Conservation (phyloP, 306 rosid genomes). For the Leucaena leucocephala region DNA sequence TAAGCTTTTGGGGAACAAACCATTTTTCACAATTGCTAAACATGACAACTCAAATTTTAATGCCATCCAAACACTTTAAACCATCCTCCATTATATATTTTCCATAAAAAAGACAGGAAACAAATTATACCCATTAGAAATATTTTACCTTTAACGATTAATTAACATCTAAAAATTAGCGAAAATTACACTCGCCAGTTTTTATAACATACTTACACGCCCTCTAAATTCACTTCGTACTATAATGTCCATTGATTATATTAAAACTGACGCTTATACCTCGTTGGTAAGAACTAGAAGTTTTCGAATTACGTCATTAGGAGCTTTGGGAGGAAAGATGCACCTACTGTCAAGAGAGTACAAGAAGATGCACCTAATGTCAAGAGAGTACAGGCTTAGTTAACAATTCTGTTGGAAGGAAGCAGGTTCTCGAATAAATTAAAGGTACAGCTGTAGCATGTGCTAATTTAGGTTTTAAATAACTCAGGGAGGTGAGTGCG, state of each 20-base stretch:
- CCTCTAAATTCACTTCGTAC: background rate
- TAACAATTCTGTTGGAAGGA: background rate
- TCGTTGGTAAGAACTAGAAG: background rate
- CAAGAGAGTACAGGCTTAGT: background rate
- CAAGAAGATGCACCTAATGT: background rate
- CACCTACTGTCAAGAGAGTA: background rate
- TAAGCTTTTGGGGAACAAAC: background rate
- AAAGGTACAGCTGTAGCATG: background rate
- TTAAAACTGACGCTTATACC: background rate
- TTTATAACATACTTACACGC: background rate
- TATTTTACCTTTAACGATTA: background rate
- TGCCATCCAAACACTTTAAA: background rate
- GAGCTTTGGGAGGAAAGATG: slow-evolving; percentile 5
- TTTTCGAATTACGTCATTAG: background rate
- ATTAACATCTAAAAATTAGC: slow-evolving; percentile 9
- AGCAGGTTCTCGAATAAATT: background rate
- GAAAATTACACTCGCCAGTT: background rate
- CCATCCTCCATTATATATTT: background rate
- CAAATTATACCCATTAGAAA: background rate
- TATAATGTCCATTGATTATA: background rate
- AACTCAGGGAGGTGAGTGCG: background rate
- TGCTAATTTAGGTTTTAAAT: background rate
- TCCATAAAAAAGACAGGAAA: background rate
- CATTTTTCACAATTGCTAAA: background rate
- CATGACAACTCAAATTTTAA: background rate